These are phyloP conservation scores for Cardamine occulta DNA, from an alignment of 345 rosid species.

Conservation along the genomic window DNA sequence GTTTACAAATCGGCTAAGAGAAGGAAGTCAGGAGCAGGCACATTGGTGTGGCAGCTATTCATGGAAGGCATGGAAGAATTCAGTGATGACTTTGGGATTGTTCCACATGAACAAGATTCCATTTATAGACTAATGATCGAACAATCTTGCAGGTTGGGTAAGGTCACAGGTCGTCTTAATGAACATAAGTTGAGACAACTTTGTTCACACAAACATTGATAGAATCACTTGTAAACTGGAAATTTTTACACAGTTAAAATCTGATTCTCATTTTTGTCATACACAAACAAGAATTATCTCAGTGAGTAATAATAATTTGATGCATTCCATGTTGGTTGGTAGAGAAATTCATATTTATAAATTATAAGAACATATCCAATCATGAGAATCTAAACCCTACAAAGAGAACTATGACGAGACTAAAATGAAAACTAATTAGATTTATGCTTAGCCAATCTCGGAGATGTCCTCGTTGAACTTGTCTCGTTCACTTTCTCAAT, in stretches of 20 bases:
- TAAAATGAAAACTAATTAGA: constrained; percentile 12
- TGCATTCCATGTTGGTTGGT: constrained; percentile 50
- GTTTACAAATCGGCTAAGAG: constrained; percentile 62
- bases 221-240: constrained; percentile 38
- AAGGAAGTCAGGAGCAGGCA: constrained; percentile 71
- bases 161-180: constrained; percentile 46
- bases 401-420: neutral
- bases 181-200: constrained; percentile 53
- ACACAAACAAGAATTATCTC: constrained; percentile 46
- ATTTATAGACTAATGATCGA: constrained; percentile 55
- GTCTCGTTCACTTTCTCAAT: neutral
- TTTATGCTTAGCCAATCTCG: constrained; percentile 56
- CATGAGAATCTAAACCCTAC: neutral
- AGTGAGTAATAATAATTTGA: constrained; percentile 54
- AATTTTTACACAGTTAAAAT: constrained; percentile 2
- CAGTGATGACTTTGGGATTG: constrained; percentile 78
- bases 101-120: constrained; percentile 70
- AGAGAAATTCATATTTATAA: constrained; percentile 50
- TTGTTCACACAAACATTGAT: constrained; percentile 49
- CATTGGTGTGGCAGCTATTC: constrained; percentile 83
- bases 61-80: constrained; percentile 89
- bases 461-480: constrained; percentile 55
- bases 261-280: constrained; percentile 49
- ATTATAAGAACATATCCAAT: constrained; percentile 41
- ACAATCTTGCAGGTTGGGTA: constrained; percentile 79